Conservation (phyloP, 345 rosid species). For the Populus nigra region DNA sequence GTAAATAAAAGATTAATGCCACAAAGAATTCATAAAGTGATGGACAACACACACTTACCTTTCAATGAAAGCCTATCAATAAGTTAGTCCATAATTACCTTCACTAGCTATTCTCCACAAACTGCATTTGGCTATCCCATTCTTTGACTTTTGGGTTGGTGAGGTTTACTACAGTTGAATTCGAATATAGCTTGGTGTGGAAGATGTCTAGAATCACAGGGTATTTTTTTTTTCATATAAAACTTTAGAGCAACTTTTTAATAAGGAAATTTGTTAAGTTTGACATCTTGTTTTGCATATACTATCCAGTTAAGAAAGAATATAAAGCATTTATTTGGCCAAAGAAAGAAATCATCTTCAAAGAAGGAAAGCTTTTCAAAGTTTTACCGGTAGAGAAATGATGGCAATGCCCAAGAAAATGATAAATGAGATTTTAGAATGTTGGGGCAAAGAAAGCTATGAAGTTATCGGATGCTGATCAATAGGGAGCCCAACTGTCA, state of each 20-base stretch:
- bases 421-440: conserved; percentile 52
- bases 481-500: conserved; percentile 46
- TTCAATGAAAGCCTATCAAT: conserved; percentile 37
- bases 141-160: conserved; percentile 30
- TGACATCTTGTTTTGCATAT: conserved; percentile 61
- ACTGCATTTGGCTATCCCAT: conserved; percentile 26
- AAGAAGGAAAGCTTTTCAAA: conserved; percentile 66
- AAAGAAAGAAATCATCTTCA: conserved; percentile 69
- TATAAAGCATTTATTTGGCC: conserved; percentile 63
- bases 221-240: conserved; percentile 25
- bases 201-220: conserved; percentile 31
- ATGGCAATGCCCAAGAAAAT: conserved; percentile 51
- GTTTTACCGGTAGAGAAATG: conserved; percentile 58
- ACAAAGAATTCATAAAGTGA: conserved; percentile 49
- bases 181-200: conserved; percentile 22
- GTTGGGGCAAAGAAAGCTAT: conserved; percentile 65
- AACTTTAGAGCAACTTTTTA: conserved; percentile 18
- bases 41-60: conserved; percentile 38
- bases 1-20: conserved; percentile 42
- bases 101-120: conserved; percentile 36
- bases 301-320: conserved; percentile 70
- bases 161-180: conserved; percentile 34
- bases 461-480: conserved; percentile 63
- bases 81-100: conserved; percentile 36
- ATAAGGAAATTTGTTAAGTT: conserved; percentile 43